Conservation (phyloP, 2,329 filamentous ascomycete genomes). For the Fusarium torreyae region DNA sequence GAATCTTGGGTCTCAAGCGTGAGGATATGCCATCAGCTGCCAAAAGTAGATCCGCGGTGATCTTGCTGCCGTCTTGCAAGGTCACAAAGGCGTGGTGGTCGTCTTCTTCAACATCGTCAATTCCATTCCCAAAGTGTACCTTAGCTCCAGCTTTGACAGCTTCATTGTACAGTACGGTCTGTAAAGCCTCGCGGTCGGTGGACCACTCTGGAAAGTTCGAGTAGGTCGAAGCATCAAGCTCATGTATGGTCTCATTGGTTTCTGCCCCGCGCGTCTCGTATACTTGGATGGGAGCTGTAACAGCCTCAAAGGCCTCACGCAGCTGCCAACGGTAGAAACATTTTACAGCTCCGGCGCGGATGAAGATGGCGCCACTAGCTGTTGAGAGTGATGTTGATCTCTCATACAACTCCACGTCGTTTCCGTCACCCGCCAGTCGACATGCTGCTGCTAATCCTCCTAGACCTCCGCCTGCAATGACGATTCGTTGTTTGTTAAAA, state of each 20-base stretch:
- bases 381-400: conserved; percentile 1
- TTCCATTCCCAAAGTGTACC: conserved; percentile 9
- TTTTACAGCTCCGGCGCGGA: conserved; percentile 1
- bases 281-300: conserved; percentile 6
- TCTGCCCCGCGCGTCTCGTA: conserved; percentile 1
- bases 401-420: conserved; percentile 2
- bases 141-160: conserved; percentile 7
- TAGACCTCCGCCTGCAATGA: conserved; percentile 6
- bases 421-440: background rate
- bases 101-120: background rate
- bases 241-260: background rate
- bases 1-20: conserved; percentile 3
- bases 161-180: conserved; percentile 7
- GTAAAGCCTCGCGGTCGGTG: conserved; percentile 3
- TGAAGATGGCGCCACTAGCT: conserved; percentile 3
- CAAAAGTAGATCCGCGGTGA: background rate
- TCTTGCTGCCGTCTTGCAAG: background rate
- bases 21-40: conserved; percentile 21
- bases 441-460: conserved; percentile 14
- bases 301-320: conserved; percentile 11
- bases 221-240: background rate
- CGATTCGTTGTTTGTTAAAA: background rate
- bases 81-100: background rate
- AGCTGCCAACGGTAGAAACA: conserved; percentile 18
- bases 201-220: conserved; percentile 15